These are phyloP conservation scores for Boletus semigastroideus DNA, from an alignment of 1,284 basidiomycete species.

Conservation along the genomic window DNA sequence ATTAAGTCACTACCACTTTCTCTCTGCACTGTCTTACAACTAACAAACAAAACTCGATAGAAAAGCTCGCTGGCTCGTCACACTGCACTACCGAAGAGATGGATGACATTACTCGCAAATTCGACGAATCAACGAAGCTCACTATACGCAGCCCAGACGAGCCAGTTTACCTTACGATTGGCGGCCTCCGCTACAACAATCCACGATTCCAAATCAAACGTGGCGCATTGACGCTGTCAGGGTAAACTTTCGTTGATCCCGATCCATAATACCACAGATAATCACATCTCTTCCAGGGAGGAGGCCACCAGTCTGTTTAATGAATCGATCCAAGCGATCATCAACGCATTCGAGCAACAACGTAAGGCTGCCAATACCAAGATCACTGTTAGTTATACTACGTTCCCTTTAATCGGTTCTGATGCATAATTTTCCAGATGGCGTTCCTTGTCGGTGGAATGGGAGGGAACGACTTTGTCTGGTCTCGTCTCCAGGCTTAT, in stretches of 20 bases:
- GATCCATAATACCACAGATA: too few relatives aligned
- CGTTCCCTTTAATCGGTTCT: background rate
- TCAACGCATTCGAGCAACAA: slow-evolving; percentile 3
- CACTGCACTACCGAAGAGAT: background rate
- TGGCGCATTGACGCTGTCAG: background rate
- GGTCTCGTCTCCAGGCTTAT: too few relatives aligned
- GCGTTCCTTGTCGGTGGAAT: too few relatives aligned
- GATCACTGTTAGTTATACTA: background rate
- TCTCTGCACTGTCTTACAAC: background rate
- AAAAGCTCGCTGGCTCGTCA: background rate
- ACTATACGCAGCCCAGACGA: background rate
- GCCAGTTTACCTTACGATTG: slow-evolving; percentile 1
- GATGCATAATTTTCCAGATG: slow-evolving; percentile 23
- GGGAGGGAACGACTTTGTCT: too few relatives aligned
- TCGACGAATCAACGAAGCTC: background rate
- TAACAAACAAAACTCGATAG: background rate
- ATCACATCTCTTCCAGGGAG: background rate
- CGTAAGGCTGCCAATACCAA: background rate
- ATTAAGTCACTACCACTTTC: background rate
- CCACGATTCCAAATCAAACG: background rate
- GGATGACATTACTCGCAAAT: background rate
- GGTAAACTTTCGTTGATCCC: background rate
- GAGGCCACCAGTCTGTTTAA: background rate
- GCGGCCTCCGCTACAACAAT: slow-evolving; percentile 1
- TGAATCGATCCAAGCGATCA: background rate